Conservation (phyloP, 495 filamentous ascomycete genomes). For the Penicillium lividum region DNA sequence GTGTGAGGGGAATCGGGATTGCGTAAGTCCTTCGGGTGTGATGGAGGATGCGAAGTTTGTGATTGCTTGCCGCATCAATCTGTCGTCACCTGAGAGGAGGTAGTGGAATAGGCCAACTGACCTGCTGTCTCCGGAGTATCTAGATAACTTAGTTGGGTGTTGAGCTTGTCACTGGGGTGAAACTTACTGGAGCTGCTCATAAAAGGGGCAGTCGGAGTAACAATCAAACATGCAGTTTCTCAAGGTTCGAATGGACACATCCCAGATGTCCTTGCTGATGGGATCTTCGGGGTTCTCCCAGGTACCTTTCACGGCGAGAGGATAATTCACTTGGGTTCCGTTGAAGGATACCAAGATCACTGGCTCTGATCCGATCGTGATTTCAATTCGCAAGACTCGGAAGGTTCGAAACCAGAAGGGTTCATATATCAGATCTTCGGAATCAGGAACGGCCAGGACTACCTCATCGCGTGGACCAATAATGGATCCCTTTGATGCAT, state of each 20-base stretch:
- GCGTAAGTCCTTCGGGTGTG: constrained; percentile 33
- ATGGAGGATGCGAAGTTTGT: constrained; percentile 37
- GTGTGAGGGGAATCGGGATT: constrained; percentile 40
- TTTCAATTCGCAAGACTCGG: constrained; percentile 31
- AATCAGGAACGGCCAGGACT: constrained; percentile 13
- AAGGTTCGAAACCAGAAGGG: constrained; percentile 47
- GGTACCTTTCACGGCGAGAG: constrained; percentile 32
- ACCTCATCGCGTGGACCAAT: constrained; percentile 39
- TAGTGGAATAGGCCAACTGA: constrained; percentile 40
- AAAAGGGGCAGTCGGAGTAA: constrained; percentile 43
- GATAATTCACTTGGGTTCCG: constrained; percentile 36
- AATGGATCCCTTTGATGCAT: constrained; percentile 31
- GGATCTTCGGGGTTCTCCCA: constrained; percentile 22
- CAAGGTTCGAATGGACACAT: constrained; percentile 34
- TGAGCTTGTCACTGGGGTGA: not conserved
- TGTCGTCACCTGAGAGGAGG: constrained; percentile 39
- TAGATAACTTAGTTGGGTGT: not conserved
- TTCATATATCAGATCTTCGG: constrained; percentile 24
- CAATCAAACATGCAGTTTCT: constrained; percentile 44
- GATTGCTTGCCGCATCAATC: constrained; percentile 39
- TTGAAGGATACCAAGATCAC: constrained; percentile 18
- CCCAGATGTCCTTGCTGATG: constrained; percentile 30
- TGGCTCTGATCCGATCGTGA: constrained; percentile 23
- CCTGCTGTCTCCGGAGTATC: constrained; percentile 35
- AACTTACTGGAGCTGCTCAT: constrained; percentile 42